Conservation (phyloP, 2,329 filamentous ascomycete species). For the Graphilbum fragrans region DNA sequence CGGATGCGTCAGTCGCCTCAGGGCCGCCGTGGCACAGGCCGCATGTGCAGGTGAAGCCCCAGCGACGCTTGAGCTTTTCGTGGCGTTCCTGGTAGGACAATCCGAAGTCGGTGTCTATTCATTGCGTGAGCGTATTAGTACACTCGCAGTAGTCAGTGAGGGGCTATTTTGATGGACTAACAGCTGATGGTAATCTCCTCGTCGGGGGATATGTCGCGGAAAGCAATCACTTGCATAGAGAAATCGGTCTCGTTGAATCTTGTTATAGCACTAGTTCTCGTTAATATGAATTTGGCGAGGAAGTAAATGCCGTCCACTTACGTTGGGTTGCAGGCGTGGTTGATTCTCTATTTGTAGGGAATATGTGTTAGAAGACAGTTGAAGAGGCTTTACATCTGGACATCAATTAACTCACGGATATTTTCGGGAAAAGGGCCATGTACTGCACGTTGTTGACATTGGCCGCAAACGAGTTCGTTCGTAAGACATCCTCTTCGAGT, state of each 20-base stretch:
- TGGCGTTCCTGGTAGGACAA: conserved; percentile 12
- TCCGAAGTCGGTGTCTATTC: conserved; percentile 11
- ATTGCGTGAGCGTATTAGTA: too few species aligned
- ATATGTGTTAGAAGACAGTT: neutral
- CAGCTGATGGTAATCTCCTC: conserved; percentile 18
- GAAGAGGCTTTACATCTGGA: neutral
- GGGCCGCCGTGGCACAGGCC: conserved; percentile 8
- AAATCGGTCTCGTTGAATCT: conserved; percentile 14
- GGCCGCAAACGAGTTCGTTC: conserved; percentile 18
- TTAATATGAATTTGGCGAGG: neutral
- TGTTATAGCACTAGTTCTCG: conserved; percentile 12
- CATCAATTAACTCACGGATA: neutral
- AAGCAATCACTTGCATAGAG: conserved; percentile 11
- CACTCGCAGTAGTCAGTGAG: too few species aligned
- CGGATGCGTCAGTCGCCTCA: conserved; percentile 7
- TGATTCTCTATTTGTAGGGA: conserved; percentile 12
- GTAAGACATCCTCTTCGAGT: conserved; percentile 19
- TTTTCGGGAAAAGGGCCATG: conserved; percentile 9
- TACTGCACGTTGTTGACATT: conserved; percentile 12
- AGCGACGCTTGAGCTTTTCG: conserved; percentile 10
- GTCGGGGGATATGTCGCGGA: conserved; percentile 13
- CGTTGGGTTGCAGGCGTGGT: conserved; percentile 15
- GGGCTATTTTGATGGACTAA: too few species aligned
- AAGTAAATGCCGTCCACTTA: neutral
- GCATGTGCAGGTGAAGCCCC: conserved; percentile 17